Evolutionary conservation across 2,329 filamentous ascomycete genomes (phyloP).

Genomic region (Monilinia fructigena): DNA sequence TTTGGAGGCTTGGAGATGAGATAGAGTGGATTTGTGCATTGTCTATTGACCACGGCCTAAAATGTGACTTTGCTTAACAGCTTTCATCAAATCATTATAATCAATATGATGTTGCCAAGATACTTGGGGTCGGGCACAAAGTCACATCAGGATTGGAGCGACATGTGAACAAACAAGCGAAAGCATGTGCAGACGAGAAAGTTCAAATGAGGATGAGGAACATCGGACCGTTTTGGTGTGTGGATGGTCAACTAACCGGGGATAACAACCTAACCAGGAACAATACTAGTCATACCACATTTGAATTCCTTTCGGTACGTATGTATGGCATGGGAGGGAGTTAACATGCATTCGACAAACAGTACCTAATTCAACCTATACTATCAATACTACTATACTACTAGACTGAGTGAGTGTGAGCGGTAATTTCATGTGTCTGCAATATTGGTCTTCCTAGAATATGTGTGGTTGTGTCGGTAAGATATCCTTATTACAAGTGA

Average conservation of each 20-base stretch:
- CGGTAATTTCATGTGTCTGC: conserved; percentile 6
- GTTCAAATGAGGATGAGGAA: conserved; percentile 23
- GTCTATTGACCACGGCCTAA: conserved; percentile 16
- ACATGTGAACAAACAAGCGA: conserved; percentile 1
- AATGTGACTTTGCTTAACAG: conserved; percentile 19
- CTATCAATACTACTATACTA: not conserved
- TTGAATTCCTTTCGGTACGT: not conserved
- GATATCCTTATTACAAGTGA: not conserved
- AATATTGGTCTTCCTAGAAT: not conserved
- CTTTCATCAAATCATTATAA: conserved; percentile 15
- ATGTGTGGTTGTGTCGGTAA: conserved; percentile 6
- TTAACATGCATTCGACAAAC: conserved; percentile 1
- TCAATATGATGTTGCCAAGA: conserved; percentile 17
- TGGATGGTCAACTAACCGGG: conserved; percentile 11
- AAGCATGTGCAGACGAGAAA: conserved; percentile 16
- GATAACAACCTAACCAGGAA: not conserved
- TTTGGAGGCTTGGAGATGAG: conserved; percentile 17
- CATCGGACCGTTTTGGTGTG: conserved; percentile 26
- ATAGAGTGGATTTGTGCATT: conserved; percentile 6
- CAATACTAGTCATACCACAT: conserved; percentile 7
- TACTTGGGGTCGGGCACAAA: conserved; percentile 19
- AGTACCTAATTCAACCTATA: not conserved
- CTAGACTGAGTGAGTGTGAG: not conserved
- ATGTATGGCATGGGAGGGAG: conserved; percentile 3
- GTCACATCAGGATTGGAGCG: conserved; percentile 20